phyloP scores from a whole-genome alignment of 306 rosid species.

The Quercus parvula region DNA sequence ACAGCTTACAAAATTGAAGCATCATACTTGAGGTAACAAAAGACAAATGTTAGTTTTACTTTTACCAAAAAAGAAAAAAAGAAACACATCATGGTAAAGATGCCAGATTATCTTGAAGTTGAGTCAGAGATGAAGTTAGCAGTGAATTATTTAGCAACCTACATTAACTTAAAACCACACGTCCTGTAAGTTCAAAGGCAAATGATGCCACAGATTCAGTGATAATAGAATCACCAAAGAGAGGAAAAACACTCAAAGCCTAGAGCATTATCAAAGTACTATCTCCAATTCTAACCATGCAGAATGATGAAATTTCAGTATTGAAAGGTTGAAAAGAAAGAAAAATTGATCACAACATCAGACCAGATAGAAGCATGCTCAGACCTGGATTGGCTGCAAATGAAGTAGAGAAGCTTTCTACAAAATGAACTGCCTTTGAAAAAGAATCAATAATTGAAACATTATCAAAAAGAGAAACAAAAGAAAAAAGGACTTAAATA shows the following conservation, averaged over 20 bases:
- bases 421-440: neutral
- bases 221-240: neutral
- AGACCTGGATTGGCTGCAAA: neutral
- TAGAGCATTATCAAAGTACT: neutral
- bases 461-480: neutral
- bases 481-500: neutral
- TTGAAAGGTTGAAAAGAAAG: neutral
- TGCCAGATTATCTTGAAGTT: conserved; percentile 4
- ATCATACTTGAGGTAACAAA: conserved; percentile 5
- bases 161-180: neutral
- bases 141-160: neutral
- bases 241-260: neutral
- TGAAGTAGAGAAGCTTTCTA: neutral
- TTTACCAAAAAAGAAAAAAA: neutral
- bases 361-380: neutral
- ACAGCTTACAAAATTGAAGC: conserved; percentile 15
- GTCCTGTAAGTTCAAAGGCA: neutral
- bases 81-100: conserved; percentile 7
- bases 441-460: neutral
- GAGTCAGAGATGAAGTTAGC: neutral
- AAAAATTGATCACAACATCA: neutral
- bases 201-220: neutral
- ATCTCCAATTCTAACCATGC: neutral
- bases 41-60: conserved; percentile 7
- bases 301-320: neutral